These are phyloP conservation scores for Evernia prunastri DNA, from an alignment of 495 filamentous ascomycete species.

Conservation along the genomic window DNA sequence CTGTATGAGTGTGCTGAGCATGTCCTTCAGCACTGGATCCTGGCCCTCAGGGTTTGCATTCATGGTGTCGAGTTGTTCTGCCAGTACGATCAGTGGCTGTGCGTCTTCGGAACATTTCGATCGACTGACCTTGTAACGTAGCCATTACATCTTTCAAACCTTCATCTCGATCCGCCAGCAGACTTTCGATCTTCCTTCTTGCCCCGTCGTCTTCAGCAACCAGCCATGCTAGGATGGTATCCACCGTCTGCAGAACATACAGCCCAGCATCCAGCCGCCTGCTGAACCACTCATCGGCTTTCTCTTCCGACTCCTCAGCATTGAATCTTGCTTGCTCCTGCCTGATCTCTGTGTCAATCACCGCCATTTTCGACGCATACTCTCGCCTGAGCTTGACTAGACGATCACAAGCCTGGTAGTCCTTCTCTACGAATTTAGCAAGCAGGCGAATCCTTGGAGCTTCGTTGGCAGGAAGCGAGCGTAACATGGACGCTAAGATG, in stretches of 20 bases:
- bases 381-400: constrained; percentile 65
- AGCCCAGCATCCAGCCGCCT: constrained; percentile 79
- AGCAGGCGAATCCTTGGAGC: constrained; percentile 73
- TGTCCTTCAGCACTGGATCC: constrained; percentile 23
- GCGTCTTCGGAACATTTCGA: not conserved
- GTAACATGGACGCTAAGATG: constrained; percentile 79
- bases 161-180: constrained; percentile 67
- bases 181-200: constrained; percentile 55
- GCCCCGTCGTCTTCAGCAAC: constrained; percentile 85
- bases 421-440: constrained; percentile 92
- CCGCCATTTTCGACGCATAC: constrained; percentile 56
- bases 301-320: constrained; percentile 54
- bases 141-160: constrained; percentile 50
- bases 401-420: constrained; percentile 76
- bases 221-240: constrained; percentile 87
- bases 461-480: constrained; percentile 70
- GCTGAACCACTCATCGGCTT: constrained; percentile 76
- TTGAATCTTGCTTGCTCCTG: constrained; percentile 44
- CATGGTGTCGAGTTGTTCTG: constrained; percentile 24
- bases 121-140: constrained; percentile 59
- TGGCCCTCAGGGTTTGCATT: constrained; percentile 19
- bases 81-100: not conserved
- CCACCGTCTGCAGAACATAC: constrained; percentile 78
- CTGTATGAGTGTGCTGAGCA: constrained; percentile 23
- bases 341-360: constrained; percentile 62